Evolutionary conservation across 139 green algal genomes (phyloP), one percentile per base, ranked within the genome.

Genomic region (Volvox reticuliferus): DNA sequence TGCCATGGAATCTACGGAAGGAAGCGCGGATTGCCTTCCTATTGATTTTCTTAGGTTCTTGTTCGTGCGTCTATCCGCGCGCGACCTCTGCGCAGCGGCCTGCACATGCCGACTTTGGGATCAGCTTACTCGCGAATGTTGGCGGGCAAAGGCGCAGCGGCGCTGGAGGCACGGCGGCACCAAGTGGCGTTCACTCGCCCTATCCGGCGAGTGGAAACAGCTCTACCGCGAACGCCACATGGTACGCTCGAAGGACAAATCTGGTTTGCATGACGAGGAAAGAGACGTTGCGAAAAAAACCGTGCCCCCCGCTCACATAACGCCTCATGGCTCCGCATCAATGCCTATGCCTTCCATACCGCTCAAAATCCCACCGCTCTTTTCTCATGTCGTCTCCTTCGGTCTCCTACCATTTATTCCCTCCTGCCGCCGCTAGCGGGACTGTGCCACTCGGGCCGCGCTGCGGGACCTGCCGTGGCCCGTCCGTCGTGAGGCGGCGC

Each of bases 201-300:
- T 20, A 6, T 14, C 3, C 2, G 81, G 81, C 61, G 30, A 87
- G 30, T 87, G 81, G 81, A 87, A 77, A 33, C 81, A 35, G 5
- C n/a, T 87, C 3, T 87, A 87, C 81, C 81, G 81, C 2, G 81
- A 87, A 55, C n/a, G 81, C 26, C 81, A 87, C 18, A 32, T 77
- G 81, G 81, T 87, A 30, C 24, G 55, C 44, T 55, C 44, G 44
- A 14, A 55, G 5, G 44, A 55, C 44, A 55, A 9, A 55, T 55
- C 44, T 55, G 44, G 44, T 55, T 9, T 55, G 44, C 44, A 55
- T 55, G 5, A 55, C 5, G 9, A 55, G 9, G 44, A 55, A 55
- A 9, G 44, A 9, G 44, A 55, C 9, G 5, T 55, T 55, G 9
- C 44, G 5, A 5, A 5, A 9, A 9, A 55, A 55, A 55, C 44